These are phyloP conservation scores for Taxawa tesnikishii DNA, from an alignment of 2,329 filamentous ascomycete species.

Conservation along the genomic window DNA sequence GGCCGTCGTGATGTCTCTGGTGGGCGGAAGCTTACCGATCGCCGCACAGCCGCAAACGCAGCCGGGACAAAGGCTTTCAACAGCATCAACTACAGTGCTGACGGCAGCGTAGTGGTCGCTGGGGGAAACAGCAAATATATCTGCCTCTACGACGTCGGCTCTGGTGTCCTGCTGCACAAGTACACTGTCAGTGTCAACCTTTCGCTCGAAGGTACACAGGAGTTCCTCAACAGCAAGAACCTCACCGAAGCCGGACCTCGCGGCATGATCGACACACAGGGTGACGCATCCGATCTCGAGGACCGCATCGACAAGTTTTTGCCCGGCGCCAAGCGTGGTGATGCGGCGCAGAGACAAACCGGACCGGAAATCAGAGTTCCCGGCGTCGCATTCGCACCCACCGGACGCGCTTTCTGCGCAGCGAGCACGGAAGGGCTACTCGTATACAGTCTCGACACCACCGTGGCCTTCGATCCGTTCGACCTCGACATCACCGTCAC, in stretches of 20 bases:
- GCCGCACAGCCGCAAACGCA: slow-evolving; percentile 81
- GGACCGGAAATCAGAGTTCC: slow-evolving; percentile 75
- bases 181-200: slow-evolving; percentile 92
- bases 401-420: slow-evolving; percentile 83
- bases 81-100: slow-evolving; percentile 79
- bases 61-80: slow-evolving; percentile 84
- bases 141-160: slow-evolving; percentile 88
- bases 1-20: slow-evolving; percentile 87
- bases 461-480: slow-evolving; percentile 84
- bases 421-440: slow-evolving; percentile 89
- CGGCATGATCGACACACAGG: slow-evolving; percentile 75
- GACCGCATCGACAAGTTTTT: slow-evolving; percentile 67
- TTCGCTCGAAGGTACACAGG: slow-evolving; percentile 90
- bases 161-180: slow-evolving; percentile 84
- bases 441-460: slow-evolving; percentile 80
- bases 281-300: slow-evolving; percentile 80
- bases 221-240: slow-evolving; percentile 86
- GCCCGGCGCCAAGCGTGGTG: slow-evolving; percentile 78
- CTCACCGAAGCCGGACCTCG: slow-evolving; percentile 82
- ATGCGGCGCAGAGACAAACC: slow-evolving; percentile 66
- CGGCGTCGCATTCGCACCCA: slow-evolving; percentile 75
- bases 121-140: slow-evolving; percentile 98
- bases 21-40: slow-evolving; percentile 76
- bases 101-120: slow-evolving; percentile 81
- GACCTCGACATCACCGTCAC: slow-evolving; percentile 93